Conservation (phyloP, 2,329 filamentous ascomycete genomes). For the Pestalotiopsis sp. region DNA sequence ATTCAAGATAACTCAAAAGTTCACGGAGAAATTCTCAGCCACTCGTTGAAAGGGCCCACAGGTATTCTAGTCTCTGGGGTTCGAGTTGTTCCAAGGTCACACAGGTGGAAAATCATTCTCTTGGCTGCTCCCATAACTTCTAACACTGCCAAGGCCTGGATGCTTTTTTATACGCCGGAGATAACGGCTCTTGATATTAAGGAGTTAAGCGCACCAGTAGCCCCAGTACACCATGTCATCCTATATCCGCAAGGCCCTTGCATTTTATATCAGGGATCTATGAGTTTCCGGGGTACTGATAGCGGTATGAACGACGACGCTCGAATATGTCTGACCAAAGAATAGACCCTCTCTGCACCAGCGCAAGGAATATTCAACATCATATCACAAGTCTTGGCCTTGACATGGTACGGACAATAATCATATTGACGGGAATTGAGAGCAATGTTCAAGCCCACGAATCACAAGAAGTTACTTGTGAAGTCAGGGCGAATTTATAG, state of each 20-base stretch:
- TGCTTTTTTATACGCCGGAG: background rate
- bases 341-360: too few relatives aligned
- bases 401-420: too few relatives aligned
- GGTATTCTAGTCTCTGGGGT: background rate
- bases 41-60: background rate
- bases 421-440: too few relatives aligned
- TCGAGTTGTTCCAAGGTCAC: background rate
- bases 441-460: too few relatives aligned
- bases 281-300: background rate
- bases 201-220: background rate
- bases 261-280: background rate
- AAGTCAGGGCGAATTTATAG: too few relatives aligned
- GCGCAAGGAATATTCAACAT: too few relatives aligned
- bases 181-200: background rate
- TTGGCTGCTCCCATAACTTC: background rate
- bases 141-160: background rate
- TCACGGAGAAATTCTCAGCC: background rate
- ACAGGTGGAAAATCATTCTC: slow-evolving; percentile 8
- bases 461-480: too few relatives aligned
- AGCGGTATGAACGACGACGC: background rate
- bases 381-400: too few relatives aligned
- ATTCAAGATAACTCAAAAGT: background rate
- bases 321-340: background rate
- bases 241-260: background rate
- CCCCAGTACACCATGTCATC: background rate